A percentile compares a stretch with the other conserved stretches of the same genome.
Conservation (phyloP, 225 moss, liverwort and hornwort species). For the Bryum argenteum region DNA sequence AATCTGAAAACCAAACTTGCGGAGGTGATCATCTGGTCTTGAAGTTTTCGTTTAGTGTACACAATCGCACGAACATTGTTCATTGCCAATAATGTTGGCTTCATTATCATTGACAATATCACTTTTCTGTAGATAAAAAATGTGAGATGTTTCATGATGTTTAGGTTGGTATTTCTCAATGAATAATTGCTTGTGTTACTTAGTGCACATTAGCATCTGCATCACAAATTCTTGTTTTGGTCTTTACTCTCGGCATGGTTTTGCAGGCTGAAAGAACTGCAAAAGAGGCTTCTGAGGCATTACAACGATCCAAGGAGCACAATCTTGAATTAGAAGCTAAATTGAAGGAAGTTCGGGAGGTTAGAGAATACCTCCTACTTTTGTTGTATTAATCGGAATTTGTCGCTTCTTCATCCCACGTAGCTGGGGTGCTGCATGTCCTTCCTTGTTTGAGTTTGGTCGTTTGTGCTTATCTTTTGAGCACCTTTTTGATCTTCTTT, state of each 20-base stretch:
- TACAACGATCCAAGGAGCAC: slow-evolving; percentile 69
- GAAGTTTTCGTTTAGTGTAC: not conserved
- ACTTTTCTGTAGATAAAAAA: slow-evolving; percentile 3
- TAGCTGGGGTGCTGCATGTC: slow-evolving; percentile 4
- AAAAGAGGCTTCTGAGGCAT: slow-evolving; percentile 64
- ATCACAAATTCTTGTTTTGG: slow-evolving; percentile 1
- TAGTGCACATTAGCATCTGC: not conserved
- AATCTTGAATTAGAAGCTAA: slow-evolving; percentile 78
- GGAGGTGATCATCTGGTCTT: slow-evolving; percentile 53
- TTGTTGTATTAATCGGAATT: not conserved
- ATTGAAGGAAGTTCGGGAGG: slow-evolving; percentile 82
- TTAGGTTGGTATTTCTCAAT: not conserved
- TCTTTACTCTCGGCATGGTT: slow-evolving; percentile 20
- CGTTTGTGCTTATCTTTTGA: not conserved
- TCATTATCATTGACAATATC: slow-evolving; percentile 1
- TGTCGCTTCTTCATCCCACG: slow-evolving; percentile 5
- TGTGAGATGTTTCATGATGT: not conserved
- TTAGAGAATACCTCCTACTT: slow-evolving; percentile 24
- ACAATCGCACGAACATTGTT: slow-evolving; percentile 12
- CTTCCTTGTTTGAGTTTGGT: not conserved
- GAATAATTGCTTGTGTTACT: not conserved
- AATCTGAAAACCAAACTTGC: slow-evolving; percentile 70
- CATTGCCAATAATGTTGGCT: slow-evolving; percentile 24
- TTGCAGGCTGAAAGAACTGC: slow-evolving; percentile 71
- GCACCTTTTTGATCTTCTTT: not conserved